Conservation (phyloP, 2,329 filamentous ascomycete genomes). For the Botryotinia narcissicola region DNA sequence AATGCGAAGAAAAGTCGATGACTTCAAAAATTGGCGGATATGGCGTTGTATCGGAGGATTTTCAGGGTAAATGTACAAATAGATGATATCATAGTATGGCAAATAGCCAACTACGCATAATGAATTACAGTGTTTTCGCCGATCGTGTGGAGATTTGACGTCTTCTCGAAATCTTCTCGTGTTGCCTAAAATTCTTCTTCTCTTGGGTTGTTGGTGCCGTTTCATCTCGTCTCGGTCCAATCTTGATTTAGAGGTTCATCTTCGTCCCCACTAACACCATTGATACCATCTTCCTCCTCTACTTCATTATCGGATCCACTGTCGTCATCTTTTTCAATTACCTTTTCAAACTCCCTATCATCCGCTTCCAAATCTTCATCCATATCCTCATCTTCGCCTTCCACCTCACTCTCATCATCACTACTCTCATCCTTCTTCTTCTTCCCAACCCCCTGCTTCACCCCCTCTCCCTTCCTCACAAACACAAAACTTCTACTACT, state of each 20-base stretch:
- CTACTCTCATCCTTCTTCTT: constrained; percentile 31
- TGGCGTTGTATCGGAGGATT: constrained; percentile 24
- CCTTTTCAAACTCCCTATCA: constrained; percentile 35
- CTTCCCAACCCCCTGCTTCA: constrained; percentile 36
- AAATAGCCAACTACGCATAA: not conserved
- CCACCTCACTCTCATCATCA: constrained; percentile 29
- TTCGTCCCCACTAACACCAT: not conserved
- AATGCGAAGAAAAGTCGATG: not conserved
- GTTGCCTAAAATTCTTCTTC: no score
- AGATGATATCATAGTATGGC: constrained; percentile 15
- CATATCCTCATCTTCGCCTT: constrained; percentile 33
- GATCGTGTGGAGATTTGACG: not conserved
- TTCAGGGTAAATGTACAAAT: constrained; percentile 14
- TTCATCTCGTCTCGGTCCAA: constrained; percentile 15
- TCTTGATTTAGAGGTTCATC: not conserved
- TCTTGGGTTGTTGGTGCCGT: not conserved
- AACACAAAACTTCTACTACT: constrained; percentile 60
- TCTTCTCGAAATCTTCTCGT: not conserved
- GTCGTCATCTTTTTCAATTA: constrained; percentile 28
- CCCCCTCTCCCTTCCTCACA: constrained; percentile 54
- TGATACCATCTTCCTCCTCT: not conserved
- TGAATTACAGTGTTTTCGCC: not conserved
- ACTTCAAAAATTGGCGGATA: not conserved
- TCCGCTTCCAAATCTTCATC: constrained; percentile 35
- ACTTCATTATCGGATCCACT: constrained; percentile 17